A percentile compares a stretch with the other conserved stretches of the same genome.
These are phyloP conservation scores for Thermoascus crustaceus DNA, from an alignment of 2,329 filamentous ascomycete genomes.

Conservation along the genomic window DNA sequence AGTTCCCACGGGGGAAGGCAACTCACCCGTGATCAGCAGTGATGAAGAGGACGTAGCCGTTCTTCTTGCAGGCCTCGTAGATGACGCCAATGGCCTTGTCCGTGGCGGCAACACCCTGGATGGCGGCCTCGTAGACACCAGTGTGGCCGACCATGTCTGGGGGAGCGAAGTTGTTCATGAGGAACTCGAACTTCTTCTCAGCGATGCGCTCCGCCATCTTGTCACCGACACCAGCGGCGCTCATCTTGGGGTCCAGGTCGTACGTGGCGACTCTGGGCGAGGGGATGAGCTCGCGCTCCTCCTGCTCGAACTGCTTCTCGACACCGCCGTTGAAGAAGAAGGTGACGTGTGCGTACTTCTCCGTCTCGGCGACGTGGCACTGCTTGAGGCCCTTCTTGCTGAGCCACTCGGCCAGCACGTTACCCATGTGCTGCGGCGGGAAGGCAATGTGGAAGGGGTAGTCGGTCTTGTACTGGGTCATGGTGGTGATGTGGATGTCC, in stretches of 20 bases:
- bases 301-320: conserved; percentile 89
- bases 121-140: conserved; percentile 89
- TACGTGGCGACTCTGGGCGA: conserved; percentile 95
- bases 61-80: conserved; percentile 86
- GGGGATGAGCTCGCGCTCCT: conserved; percentile 86
- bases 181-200: conserved; percentile 82
- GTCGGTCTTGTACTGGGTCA: conserved; percentile 97
- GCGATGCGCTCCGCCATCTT: conserved; percentile 81
- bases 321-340: conserved; percentile 99
- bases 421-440: conserved; percentile 89
- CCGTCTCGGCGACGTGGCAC: conserved; percentile 94
- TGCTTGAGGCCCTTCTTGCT: conserved; percentile 83
- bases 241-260: conserved; percentile 93
- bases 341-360: conserved; percentile 98
- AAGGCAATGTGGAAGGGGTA: conserved; percentile 91
- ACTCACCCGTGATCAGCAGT: conserved; percentile 83
- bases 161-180: conserved; percentile 99
- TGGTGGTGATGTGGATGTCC: conserved; percentile 79
- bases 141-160: conserved; percentile 99
- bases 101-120: conserved; percentile 74
- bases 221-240: conserved; percentile 77
- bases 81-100: conserved; percentile 92
- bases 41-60: conserved; percentile 88
- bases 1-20: not conserved
- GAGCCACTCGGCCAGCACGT: conserved; percentile 96